phyloP scores from a whole-genome alignment of 2,329 filamentous ascomycete species.

The Colletotrichum cordylinicola region DNA sequence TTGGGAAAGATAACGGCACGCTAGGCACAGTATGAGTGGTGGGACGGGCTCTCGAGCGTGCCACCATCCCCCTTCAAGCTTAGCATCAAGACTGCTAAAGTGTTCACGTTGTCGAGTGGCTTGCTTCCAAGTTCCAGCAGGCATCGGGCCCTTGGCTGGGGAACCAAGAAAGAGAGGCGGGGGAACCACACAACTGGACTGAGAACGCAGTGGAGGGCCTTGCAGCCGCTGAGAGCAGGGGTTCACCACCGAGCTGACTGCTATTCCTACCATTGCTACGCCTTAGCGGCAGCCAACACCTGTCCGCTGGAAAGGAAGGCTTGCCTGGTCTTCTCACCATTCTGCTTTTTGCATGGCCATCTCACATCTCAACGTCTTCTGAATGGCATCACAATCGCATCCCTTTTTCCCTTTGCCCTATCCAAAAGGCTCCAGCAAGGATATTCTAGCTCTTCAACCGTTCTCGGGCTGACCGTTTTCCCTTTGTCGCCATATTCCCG shows the following conservation, averaged over 20 bases:
- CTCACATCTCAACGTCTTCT: neutral
- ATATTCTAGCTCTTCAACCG: neutral
- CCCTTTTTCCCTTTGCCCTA: neutral
- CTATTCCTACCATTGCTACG: neutral
- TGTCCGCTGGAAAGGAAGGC: neutral
- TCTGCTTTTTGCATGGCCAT: neutral
- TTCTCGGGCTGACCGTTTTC: neutral
- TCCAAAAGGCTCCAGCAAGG: neutral
- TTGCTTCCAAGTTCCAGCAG: neutral
- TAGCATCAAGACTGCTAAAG: neutral
- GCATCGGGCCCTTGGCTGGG: neutral
- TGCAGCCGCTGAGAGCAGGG: neutral
- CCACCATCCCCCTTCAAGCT: neutral
- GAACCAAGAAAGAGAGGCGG: neutral
- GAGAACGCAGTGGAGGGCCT: neutral
- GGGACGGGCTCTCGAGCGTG: neutral
- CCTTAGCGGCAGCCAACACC: neutral
- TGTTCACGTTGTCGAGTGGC: neutral
- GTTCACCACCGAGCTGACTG: neutral
- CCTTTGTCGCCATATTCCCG: neutral
- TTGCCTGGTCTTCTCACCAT: neutral
- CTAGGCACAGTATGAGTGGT: neutral
- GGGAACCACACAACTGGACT: neutral
- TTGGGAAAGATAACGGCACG: neutral
- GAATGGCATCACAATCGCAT: neutral